Evolutionary conservation across 805 yeast species (phyloP), one percentile per base, ranked within the genome.

Genomic region (Blastobotrys peoriensis): DNA sequence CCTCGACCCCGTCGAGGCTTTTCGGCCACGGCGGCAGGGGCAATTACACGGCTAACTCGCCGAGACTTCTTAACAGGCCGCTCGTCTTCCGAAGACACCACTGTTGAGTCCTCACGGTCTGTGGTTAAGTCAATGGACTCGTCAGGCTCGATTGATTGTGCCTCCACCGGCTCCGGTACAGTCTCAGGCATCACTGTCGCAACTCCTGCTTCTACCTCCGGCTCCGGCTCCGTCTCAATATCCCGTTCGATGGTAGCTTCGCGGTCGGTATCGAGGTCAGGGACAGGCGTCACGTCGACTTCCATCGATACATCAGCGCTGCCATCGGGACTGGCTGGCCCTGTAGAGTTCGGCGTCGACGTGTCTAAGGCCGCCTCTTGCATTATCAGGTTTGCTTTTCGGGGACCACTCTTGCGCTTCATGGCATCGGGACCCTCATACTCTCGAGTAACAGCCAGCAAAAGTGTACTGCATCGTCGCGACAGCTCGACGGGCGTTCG

Each of bases 391-490:
- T 25, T 25, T 13, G 38, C 35, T 47, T 33, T 22, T 41, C 37
- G n/a, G 9, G 54, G 51, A 13, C 56, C 60, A 13, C 45, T 23
- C 38, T 64, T 59, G 5, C 65, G 48, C 47, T 62, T 64, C 44
- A 52, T 41, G 1, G 60, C 60, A 20, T 48, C 41, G 8, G 63
- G 59, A 5, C 68, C 66, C 48, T 77, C 83, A 43, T 69, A 66
- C 60, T 93, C 98, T 54, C 80, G 78, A 43, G 81, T 75, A 33
- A 93, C 72, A 55, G 88, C 79, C 9, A 81, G 78, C 45, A 93
- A 68, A 52, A 91, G 68, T 1, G 96, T 85, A 34, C 77, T 74
- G 53, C 95, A 83, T 53, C 98, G 74, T 63, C 98, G 76, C 3
- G 85, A 75, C 28, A 93, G 68, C 61, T 93, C 98, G 1, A 77